phyloP scores from a whole-genome alignment of 108 stramenopile species.

The Pseudonitzschia delicatissima region DNA sequence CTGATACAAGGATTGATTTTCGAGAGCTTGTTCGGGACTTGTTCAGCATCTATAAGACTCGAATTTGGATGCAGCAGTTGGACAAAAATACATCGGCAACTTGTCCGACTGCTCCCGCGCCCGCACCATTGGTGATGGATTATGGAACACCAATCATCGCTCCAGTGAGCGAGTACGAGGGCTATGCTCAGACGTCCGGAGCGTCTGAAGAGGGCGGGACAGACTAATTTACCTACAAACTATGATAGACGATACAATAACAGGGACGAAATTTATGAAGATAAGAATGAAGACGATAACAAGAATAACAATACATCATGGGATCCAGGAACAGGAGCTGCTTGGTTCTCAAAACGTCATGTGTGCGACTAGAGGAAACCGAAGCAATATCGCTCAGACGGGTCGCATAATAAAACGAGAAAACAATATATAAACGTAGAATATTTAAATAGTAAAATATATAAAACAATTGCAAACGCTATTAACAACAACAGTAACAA shows the following conservation, averaged over 20 bases:
- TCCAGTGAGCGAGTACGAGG: slow-evolving; percentile 43
- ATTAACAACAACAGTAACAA: slow-evolving; percentile 4
- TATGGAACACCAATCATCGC: slow-evolving; percentile 53
- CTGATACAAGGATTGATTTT: slow-evolving; percentile 94
- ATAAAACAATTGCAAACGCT: not conserved
- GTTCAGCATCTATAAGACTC: slow-evolving; percentile 97
- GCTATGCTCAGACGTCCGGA: slow-evolving; percentile 13
- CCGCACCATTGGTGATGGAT: slow-evolving; percentile 29
- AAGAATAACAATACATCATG: slow-evolving; percentile 6
- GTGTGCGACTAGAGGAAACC: not conserved
- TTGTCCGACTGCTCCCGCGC: slow-evolving; percentile 32
- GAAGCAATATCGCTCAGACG: not conserved
- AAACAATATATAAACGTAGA: slow-evolving; percentile 7
- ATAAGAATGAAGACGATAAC: not conserved
- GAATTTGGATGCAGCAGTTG: slow-evolving; percentile 98
- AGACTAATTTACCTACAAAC: slow-evolving; percentile 7
- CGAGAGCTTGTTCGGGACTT: slow-evolving; percentile 96
- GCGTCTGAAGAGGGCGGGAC: not conserved
- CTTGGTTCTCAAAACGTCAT: not conserved
- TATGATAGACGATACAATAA: slow-evolving; percentile 11
- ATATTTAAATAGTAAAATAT: slow-evolving; percentile 5
- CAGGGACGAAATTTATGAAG: slow-evolving; percentile 14
- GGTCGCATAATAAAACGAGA: not conserved
- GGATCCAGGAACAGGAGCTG: not conserved
- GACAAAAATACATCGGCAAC: slow-evolving; percentile 55